Evolutionary conservation across 768 basidiomycete species (phyloP).

Genomic region (Boletus sp.): DNA sequence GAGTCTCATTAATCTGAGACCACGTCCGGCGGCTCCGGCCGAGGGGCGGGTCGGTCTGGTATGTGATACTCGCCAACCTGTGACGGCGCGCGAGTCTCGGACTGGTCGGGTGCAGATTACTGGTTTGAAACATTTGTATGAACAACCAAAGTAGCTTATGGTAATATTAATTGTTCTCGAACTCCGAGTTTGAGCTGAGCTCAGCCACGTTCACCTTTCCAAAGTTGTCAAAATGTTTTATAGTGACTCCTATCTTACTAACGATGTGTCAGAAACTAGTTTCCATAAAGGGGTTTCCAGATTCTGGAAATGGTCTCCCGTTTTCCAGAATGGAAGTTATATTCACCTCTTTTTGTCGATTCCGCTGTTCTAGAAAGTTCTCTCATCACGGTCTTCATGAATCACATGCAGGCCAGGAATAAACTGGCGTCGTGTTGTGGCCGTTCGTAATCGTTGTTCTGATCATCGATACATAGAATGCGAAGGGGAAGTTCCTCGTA

Average conservation of each 20-base stretch:
- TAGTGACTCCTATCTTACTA: not conserved
- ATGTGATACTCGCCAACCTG: not conserved
- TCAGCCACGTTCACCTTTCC: too few relatives aligned
- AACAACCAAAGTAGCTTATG: not conserved
- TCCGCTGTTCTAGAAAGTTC: conserved; percentile 12
- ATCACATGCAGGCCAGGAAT: conserved; percentile 2
- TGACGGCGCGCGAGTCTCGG: not conserved
- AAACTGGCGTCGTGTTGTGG: conserved; percentile 4
- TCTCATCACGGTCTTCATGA: not conserved
- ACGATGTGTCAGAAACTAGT: not conserved
- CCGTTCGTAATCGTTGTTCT: conserved; percentile 3
- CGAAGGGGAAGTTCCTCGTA: conserved; percentile 25
- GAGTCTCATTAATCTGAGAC: conserved; percentile 5
- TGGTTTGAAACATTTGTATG: not conserved
- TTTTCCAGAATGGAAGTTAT: not conserved
- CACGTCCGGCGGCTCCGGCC: not conserved
- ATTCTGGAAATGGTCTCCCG: not conserved
- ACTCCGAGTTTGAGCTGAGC: too few relatives aligned
- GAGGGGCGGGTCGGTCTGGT: not conserved
- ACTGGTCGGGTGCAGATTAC: not conserved
- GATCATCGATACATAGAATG: conserved; percentile 22
- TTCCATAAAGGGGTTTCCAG: not conserved
- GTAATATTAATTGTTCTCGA: too few relatives aligned
- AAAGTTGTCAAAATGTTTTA: too few relatives aligned
- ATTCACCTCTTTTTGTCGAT: not conserved